Conservation (phyloP, 2,329 filamentous ascomycete genomes). For the Monilinia polystroma region DNA sequence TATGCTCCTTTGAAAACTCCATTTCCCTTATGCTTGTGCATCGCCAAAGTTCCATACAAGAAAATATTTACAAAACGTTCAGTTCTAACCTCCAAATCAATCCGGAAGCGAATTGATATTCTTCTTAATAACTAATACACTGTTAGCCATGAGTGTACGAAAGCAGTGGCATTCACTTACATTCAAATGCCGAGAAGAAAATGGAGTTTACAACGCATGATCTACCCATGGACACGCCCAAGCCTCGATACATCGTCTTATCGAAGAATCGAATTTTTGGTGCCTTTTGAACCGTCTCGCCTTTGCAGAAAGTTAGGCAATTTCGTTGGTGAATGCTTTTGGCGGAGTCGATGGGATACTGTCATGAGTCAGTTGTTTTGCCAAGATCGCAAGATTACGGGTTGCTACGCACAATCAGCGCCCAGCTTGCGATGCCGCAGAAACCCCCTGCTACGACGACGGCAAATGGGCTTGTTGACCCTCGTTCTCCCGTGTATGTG, state of each 20-base stretch:
- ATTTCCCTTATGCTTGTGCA: conserved; percentile 18
- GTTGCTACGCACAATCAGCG: conserved; percentile 41
- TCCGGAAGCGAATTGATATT: conserved; percentile 43
- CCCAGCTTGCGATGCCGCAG: conserved; percentile 83
- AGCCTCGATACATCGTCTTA: conserved; percentile 75
- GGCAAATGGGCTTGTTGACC: conserved; percentile 75
- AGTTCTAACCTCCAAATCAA: conserved; percentile 22
- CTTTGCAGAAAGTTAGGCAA: conserved; percentile 66
- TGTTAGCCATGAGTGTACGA: background rate
- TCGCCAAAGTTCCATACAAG: conserved; percentile 21
- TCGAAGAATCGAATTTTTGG: conserved; percentile 79
- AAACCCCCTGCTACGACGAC: conserved; percentile 76
- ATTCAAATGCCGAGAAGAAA: conserved; percentile 87
- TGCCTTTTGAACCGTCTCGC: conserved; percentile 59
- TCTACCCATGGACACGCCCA: conserved; percentile 79
- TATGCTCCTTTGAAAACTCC: conserved; percentile 20
- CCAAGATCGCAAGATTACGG: background rate
- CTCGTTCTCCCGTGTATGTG: conserved; percentile 67
- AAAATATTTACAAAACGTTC: conserved; percentile 22
- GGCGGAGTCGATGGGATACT: conserved; percentile 69
- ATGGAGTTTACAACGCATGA: conserved; percentile 83
- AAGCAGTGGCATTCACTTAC: conserved; percentile 12
- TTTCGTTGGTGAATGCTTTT: conserved; percentile 86
- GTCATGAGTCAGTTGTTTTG: conserved; percentile 14
- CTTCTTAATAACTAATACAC: conserved; percentile 61